phyloP scores from a whole-genome alignment of 345 rosid genomes.

The Eutrema heterophyllum region DNA sequence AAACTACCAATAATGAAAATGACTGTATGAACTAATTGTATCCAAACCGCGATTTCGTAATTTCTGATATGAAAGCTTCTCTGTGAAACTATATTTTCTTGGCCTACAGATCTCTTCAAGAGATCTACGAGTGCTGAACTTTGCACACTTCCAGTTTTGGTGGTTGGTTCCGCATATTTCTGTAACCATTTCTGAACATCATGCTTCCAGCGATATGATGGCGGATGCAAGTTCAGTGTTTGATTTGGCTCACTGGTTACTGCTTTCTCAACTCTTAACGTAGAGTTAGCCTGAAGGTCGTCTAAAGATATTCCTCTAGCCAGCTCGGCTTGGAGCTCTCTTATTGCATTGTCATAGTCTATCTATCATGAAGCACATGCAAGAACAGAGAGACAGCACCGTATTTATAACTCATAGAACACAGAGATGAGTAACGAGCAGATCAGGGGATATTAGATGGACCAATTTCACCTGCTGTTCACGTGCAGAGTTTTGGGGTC shows the following conservation, averaged over 20 bases:
- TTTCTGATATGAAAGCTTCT: conserved; percentile 36
- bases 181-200: conserved; percentile 44
- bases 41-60: conserved; percentile 46
- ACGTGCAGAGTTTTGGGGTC: conserved; percentile 38
- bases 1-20: conserved; percentile 2
- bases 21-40: neutral
- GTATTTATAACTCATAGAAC: neutral
- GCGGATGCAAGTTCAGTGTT: neutral
- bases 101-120: conserved; percentile 40
- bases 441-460: neutral
- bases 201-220: conserved; percentile 9
- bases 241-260: conserved; percentile 4
- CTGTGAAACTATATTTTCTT: conserved; percentile 40
- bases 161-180: conserved; percentile 31
- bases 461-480: conserved; percentile 45
- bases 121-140: conserved; percentile 39
- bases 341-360: conserved; percentile 47
- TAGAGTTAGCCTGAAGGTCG: conserved; percentile 33
- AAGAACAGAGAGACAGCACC: neutral
- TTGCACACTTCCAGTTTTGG: conserved; percentile 26
- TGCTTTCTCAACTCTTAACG: conserved; percentile 13
- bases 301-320: conserved; percentile 43
- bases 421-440: conserved; percentile 7
- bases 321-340: conserved; percentile 49
- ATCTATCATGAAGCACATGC: conserved; percentile 32